A percentile compares a stretch with the other conserved stretches of the same genome.
Conservation (phyloP, 805 yeast genomes). For the Blastobotrys peoriensis region DNA sequence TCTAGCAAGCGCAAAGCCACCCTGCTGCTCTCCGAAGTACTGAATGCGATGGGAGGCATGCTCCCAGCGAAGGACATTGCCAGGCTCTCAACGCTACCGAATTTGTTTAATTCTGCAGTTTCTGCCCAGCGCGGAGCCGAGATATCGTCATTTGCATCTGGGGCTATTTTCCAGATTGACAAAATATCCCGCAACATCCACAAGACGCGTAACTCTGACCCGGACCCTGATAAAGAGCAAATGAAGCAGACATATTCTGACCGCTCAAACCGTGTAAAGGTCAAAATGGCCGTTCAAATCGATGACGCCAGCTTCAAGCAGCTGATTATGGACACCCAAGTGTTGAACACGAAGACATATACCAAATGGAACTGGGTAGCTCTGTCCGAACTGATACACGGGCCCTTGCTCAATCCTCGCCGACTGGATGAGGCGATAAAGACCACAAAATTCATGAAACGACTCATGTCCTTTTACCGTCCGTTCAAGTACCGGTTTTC, state of each 20-base stretch:
- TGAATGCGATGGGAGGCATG: constrained; percentile 46
- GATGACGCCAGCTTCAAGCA: constrained; percentile 66
- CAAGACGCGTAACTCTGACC: constrained; percentile 7
- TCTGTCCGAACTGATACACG: constrained; percentile 65
- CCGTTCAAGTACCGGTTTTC: constrained; percentile 86
- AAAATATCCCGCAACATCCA: constrained; percentile 22
- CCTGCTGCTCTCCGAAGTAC: constrained; percentile 56
- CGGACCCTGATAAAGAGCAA: background rate
- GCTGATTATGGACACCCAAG: constrained; percentile 61
- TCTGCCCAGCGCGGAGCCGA: constrained; percentile 7
- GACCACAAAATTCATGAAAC: constrained; percentile 78
- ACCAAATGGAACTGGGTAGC: constrained; percentile 85
- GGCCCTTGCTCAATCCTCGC: constrained; percentile 69
- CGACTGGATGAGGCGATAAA: constrained; percentile 70
- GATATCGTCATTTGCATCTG: constrained; percentile 26
- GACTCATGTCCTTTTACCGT: constrained; percentile 78
- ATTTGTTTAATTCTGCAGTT: constrained; percentile 24
- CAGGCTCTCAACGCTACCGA: constrained; percentile 21
- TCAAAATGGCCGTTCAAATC: constrained; percentile 35
- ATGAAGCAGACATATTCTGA: background rate
- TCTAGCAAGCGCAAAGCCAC: constrained; percentile 53
- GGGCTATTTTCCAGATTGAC: constrained; percentile 45
- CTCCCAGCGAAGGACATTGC: constrained; percentile 44
- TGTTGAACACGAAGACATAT: constrained; percentile 71
- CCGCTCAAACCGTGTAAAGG: constrained; percentile 19